Evolutionary conservation across 106 monocot species (phyloP).

Genomic region (Xerophyta viscosa): DNA sequence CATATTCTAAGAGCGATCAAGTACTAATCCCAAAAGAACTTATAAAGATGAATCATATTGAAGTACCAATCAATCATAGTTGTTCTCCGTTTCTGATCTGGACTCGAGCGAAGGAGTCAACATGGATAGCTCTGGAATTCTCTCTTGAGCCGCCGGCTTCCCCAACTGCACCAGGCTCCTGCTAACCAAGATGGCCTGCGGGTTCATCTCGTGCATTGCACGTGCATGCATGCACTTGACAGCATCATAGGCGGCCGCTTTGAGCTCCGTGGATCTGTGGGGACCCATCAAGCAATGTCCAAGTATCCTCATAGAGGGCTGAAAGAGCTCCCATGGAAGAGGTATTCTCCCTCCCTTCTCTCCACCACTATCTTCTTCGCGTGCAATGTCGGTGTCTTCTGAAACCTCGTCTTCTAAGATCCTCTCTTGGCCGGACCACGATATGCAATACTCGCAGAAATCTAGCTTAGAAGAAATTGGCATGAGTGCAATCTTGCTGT

Average conservation of each 20-base stretch:
- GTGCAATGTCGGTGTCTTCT: no score
- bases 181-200: conserved; percentile 43
- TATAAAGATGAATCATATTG: no score
- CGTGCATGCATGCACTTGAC: conserved; percentile 30
- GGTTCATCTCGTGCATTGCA: conserved; percentile 39
- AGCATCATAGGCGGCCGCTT: conserved; percentile 20
- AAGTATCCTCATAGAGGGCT: conserved; percentile 48
- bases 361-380: background rate
- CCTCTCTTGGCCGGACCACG: conserved; percentile 34
- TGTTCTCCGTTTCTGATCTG: background rate
- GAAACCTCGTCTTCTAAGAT: background rate
- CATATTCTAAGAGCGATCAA: no score
- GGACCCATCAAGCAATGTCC: conserved; percentile 56
- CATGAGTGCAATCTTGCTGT: conserved; percentile 39
- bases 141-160: conserved; percentile 14
- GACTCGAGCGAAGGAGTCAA: background rate
- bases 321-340: conserved; percentile 69
- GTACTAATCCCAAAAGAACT: no score
- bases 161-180: conserved; percentile 42
- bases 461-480: conserved; percentile 50
- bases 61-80: no score
- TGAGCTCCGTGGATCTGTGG: conserved; percentile 23
- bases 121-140: conserved; percentile 18
- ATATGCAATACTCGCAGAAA: conserved; percentile 43
- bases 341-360: conserved; percentile 40